A percentile compares a stretch with the other conserved stretches of the same genome.
phyloP scores from a whole-genome alignment of 148 eudicot genomes.

The Oxyria digyna region DNA sequence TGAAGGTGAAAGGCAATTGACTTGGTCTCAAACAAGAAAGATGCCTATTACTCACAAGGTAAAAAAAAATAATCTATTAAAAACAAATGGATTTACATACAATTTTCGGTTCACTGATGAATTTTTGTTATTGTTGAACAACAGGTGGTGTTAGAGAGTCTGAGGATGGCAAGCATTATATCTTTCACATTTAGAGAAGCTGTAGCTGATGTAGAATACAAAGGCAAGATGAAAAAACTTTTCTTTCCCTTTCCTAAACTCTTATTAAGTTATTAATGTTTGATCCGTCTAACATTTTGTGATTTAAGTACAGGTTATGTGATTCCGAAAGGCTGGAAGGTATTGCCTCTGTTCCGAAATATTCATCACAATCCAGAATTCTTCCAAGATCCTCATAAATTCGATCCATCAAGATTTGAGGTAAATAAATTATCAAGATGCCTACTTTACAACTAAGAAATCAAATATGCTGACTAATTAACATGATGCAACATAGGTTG shows the following conservation, averaged over 20 bases:
- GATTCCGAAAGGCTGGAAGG: constrained; percentile 94
- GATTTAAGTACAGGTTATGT: constrained; percentile 46
- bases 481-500: constrained; percentile 24
- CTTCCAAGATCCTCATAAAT: constrained; percentile 48
- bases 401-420: constrained; percentile 80
- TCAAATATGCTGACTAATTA: not conserved
- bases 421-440: constrained; percentile 20
- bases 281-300: not conserved
- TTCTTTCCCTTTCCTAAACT: not conserved
- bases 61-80: not conserved
- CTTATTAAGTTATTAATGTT: not conserved
- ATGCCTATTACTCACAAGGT: constrained; percentile 73
- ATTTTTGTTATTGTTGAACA: not conserved
- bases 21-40: constrained; percentile 70
- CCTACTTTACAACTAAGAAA: not conserved
- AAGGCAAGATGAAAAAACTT: constrained; percentile 30
- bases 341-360: constrained; percentile 82
- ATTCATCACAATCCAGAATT: constrained; percentile 77
- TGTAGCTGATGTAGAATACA: constrained; percentile 57
- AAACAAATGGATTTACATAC: not conserved
- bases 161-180: constrained; percentile 84
- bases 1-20: constrained; percentile 33
- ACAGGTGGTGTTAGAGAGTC: constrained; percentile 76
- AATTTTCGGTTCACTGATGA: constrained; percentile 1
- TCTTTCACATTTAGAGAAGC: constrained; percentile 89